phyloP scores from a whole-genome alignment of 2,329 filamentous ascomycete species.

The Talaromyces sp. region DNA sequence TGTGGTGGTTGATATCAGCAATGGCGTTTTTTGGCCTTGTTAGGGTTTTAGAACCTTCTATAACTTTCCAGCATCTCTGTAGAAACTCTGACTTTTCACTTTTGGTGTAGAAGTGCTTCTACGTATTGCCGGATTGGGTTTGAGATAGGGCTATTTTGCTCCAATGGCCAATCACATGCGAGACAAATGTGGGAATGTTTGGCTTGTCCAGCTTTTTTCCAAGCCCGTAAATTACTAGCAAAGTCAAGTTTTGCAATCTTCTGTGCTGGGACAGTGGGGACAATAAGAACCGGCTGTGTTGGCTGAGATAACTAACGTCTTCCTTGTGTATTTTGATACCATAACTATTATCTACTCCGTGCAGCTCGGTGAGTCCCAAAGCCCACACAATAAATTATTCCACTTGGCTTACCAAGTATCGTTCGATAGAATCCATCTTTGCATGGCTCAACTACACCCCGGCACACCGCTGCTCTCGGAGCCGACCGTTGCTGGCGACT shows the following conservation, averaged over 20 bases:
- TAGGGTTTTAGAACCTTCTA: background rate
- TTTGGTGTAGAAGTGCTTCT: background rate
- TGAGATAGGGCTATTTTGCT: background rate
- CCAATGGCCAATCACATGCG: background rate
- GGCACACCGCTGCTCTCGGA: background rate
- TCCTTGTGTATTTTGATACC: no score
- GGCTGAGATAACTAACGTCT: no score
- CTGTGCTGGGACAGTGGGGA: background rate
- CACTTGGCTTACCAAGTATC: background rate
- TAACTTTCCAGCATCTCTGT: background rate
- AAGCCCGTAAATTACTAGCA: background rate
- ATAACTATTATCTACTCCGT: background rate
- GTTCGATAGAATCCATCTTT: background rate
- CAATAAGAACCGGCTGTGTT: no score
- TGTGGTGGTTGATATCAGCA: background rate
- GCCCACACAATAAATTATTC: background rate
- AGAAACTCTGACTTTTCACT: background rate
- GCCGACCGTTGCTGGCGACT: background rate
- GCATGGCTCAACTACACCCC: background rate
- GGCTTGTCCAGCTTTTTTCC: background rate
- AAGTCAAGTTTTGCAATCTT: background rate
- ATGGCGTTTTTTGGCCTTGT: background rate
- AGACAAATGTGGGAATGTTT: background rate
- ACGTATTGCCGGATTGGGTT: background rate
- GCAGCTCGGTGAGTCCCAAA: background rate